Percentiles rank a stretch among this genome's conserved stretches.
These are phyloP conservation scores for Cystobasidium slooffiae DNA, from an alignment of 1,284 basidiomycete genomes.

Conservation along the genomic window DNA sequence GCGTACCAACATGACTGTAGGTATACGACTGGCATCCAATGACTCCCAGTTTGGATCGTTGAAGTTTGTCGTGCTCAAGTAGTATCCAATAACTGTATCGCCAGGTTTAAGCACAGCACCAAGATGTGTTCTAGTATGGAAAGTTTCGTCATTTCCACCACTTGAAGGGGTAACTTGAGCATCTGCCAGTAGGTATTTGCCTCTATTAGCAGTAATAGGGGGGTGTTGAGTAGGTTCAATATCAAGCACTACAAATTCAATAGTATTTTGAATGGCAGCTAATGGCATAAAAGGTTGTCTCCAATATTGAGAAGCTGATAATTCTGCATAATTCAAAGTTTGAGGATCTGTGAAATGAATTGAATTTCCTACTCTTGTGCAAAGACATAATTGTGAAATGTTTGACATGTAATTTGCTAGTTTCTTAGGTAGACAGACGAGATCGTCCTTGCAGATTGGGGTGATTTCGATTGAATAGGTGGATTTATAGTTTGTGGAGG, in stretches of 20 bases:
- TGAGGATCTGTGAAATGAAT: constrained; percentile 87
- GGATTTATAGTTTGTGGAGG: constrained; percentile 95
- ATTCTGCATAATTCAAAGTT: constrained; percentile 81
- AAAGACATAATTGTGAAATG: constrained; percentile 83
- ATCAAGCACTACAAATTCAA: constrained; percentile 95
- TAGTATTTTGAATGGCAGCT: constrained; percentile 78
- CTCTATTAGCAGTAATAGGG: constrained; percentile 55
- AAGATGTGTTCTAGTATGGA: constrained; percentile 94
- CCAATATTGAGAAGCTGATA: constrained; percentile 85
- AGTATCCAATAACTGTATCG: constrained; percentile 89
- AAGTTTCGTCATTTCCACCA: constrained; percentile 78
- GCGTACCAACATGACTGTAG: constrained; percentile 90
- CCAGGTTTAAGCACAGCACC: constrained; percentile 94
- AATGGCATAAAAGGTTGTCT: constrained; percentile 83
- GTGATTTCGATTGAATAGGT: constrained; percentile 97
- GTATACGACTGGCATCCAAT: constrained; percentile 67
- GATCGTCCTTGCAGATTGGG: constrained; percentile 96
- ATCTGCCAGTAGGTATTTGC: constrained; percentile 77
- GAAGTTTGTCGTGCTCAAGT: constrained; percentile 86
- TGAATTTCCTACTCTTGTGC: constrained; percentile 87
- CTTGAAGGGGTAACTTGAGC: constrained; percentile 88
- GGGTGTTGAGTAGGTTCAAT: constrained; percentile 72
- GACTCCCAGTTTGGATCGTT: constrained; percentile 84
- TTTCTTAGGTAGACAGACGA: constrained; percentile 84
- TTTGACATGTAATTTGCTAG: constrained; percentile 82